phyloP scores from a whole-genome alignment of 306 rosid species.

The Vachellia pachyceras region DNA sequence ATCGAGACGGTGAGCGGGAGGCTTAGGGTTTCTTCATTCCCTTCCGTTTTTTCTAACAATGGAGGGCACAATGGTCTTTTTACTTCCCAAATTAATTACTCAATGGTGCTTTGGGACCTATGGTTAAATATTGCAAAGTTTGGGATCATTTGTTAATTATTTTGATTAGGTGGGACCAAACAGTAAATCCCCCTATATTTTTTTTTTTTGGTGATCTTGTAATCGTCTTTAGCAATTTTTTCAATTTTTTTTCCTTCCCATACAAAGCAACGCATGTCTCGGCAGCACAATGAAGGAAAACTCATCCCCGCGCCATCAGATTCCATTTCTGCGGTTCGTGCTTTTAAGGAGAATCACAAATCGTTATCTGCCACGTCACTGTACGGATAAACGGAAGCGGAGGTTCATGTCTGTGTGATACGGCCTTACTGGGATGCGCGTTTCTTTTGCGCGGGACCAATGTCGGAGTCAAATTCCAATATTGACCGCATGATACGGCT shows the following conservation, averaged over 20 bases:
- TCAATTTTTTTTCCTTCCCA: neutral
- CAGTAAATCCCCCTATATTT: too few relatives aligned
- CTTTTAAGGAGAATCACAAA: neutral
- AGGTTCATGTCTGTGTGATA: neutral
- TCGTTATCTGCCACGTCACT: conserved; percentile 20
- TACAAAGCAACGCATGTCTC: conserved; percentile 32
- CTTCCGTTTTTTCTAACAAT: too few relatives aligned
- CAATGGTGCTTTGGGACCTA: too few relatives aligned
- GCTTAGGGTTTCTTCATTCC: too few relatives aligned
- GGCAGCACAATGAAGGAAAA: conserved; percentile 14
- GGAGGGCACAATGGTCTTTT: too few relatives aligned
- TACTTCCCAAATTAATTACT: too few relatives aligned
- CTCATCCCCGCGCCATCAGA: neutral
- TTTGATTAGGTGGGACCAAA: too few relatives aligned
- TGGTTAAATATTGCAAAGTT: too few relatives aligned
- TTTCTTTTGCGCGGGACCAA: neutral
- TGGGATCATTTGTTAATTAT: too few relatives aligned
- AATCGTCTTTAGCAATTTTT: neutral
- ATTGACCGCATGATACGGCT: neutral
- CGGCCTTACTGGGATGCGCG: neutral
- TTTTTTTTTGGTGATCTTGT: too few relatives aligned
- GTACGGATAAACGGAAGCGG: conserved; percentile 8
- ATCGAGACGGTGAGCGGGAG: too few relatives aligned
- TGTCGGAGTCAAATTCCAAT: neutral
- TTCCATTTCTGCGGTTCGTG: conserved; percentile 14